Percentiles rank a stretch among this genome's conserved stretches.
Conservation (phyloP, 2,329 filamentous ascomycete genomes). For the Sporothrix pseudoabietina region DNA sequence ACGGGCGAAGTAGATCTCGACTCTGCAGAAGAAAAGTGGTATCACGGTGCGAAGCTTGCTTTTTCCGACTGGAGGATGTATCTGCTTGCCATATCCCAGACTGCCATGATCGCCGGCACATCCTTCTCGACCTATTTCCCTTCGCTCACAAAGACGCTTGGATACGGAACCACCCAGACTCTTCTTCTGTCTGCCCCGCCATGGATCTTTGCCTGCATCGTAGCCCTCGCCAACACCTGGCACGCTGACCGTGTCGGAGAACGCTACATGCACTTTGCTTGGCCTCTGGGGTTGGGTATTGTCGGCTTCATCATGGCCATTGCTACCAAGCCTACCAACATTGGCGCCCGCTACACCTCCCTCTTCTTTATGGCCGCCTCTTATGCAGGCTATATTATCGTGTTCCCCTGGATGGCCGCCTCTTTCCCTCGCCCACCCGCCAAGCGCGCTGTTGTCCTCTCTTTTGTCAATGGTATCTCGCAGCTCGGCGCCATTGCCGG, state of each 20-base stretch:
- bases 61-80: conserved; percentile 59
- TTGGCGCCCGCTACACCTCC: conserved; percentile 60
- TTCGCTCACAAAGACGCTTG: conserved; percentile 41
- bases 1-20: conserved; percentile 58
- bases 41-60: conserved; percentile 57
- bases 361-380: conserved; percentile 58
- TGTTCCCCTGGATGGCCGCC: conserved; percentile 45
- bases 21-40: conserved; percentile 48
- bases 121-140: conserved; percentile 39
- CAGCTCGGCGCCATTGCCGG: conserved; percentile 54
- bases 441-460: conserved; percentile 54
- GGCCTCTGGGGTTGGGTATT: conserved; percentile 33
- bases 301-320: conserved; percentile 28
- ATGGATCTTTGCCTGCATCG: conserved; percentile 46
- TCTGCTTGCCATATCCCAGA: not conserved
- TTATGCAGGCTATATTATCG: conserved; percentile 59
- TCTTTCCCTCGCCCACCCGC: conserved; percentile 54
- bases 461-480: conserved; percentile 61
- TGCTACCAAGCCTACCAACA: conserved; percentile 48
- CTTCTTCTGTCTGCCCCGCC: conserved; percentile 52
- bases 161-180: conserved; percentile 44
- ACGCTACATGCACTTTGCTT: conserved; percentile 62
- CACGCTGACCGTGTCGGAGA: conserved; percentile 59
- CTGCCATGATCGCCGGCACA: conserved; percentile 43
- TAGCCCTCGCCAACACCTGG: conserved; percentile 47